Conservation (phyloP, 208 protist species). For the Leishmania major region DNA sequence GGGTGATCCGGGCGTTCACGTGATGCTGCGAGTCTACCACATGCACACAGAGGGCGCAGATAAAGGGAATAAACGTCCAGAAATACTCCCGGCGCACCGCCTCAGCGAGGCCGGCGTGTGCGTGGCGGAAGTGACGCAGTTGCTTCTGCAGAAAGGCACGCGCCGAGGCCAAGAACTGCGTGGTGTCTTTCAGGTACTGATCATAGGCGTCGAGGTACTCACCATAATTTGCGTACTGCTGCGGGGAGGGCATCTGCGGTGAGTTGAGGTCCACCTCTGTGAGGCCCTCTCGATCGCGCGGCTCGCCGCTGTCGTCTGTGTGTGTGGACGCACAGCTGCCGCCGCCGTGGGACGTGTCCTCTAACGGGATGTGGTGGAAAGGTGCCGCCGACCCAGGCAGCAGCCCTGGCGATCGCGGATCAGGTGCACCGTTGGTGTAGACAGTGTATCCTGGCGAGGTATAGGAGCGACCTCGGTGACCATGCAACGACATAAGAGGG, state of each 20-base stretch:
- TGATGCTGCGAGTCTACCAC: constrained; percentile 55
- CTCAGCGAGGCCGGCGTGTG: constrained; percentile 18
- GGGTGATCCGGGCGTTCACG: constrained; percentile 41
- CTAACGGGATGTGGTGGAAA: neutral
- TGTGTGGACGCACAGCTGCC: neutral
- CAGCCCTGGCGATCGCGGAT: neutral
- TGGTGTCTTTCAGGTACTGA: constrained; percentile 30
- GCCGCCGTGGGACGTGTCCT: neutral
- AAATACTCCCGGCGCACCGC: constrained; percentile 47
- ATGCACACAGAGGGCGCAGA: constrained; percentile 43
- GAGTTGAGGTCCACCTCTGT: constrained; percentile 1
- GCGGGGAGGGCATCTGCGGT: constrained; percentile 21
- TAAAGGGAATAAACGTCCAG: constrained; percentile 52
- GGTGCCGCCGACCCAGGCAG: neutral
- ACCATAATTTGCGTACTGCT: constrained; percentile 41
- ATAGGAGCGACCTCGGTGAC: neutral
- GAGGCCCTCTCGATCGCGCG: neutral
- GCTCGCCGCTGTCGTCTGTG: neutral
- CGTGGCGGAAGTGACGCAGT: constrained; percentile 9
- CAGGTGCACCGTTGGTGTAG: neutral
- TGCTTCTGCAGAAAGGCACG: constrained; percentile 17
- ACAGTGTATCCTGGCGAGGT: neutral
- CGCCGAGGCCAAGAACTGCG: constrained; percentile 13
- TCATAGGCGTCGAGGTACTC: constrained; percentile 55
- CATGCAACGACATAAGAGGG: neutral